Evolutionary conservation across 1,139 yeast species (phyloP), one percentile per base, ranked within the genome.

Genomic region (Sugiyamaella paludigena): DNA sequence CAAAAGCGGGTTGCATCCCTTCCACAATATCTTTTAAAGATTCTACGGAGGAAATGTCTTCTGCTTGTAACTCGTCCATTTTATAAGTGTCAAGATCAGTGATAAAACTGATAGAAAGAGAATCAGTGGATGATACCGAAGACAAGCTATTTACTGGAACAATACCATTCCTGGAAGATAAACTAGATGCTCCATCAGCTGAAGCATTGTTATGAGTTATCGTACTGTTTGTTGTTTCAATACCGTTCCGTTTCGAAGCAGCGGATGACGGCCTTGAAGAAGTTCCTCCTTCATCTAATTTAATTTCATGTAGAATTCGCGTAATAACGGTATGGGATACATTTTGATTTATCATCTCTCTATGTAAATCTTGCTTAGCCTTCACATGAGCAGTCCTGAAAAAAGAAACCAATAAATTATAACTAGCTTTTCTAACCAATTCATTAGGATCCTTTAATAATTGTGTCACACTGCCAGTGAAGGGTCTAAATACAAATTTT

Each of bases 321-420:
- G 35, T 15, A 4, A 47, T 49, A 10, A 42, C 31, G 9, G 35
- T 29, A 4, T 48, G 41, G 13, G 37, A 40, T 1, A 52, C 31
- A 9, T 37, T 39, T 35, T 52, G 55, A 8, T 41, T 45, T 5
- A 26, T 68, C 52, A 84, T 58, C 47, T 80, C 81, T 26, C 69
- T 68, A 4, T 74, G 66, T 34, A 85, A 69, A 49, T 81, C 86
- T 15, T 65, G 68, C 56, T 73, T 72, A 13, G 78, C 75, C 9
- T 69, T 66, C n/a, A 60, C 59, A 40, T 67, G 70, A 16, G 75
- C 69, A 3, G 70, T 54, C 26, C 64, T 69, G 65, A 76, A 79
- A 52, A 77, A 75, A 12, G 66, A 56, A 1, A 71, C 56, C 11
- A 80, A 54, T 15, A 78, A 54, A 1, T 64, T 65, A 32, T 63